Evolutionary conservation across 352 stramenopile genomes (phyloP).

Genomic region (Phytophthora multivora): DNA sequence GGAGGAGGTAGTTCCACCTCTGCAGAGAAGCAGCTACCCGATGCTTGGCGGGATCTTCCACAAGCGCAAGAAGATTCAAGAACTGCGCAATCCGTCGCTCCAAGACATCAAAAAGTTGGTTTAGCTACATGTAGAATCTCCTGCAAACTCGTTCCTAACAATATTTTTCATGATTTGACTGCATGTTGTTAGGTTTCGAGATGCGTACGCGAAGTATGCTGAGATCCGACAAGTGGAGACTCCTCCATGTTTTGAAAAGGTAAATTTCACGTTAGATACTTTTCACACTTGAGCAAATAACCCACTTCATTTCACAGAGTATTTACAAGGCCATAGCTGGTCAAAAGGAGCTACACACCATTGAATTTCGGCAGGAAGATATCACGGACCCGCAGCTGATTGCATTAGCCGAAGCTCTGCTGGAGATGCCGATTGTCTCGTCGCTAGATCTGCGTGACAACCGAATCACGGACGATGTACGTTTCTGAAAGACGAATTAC

Average conservation of each 20-base stretch:
- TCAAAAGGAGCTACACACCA: slow-evolving; percentile 72
- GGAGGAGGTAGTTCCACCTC: background rate
- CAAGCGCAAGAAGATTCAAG: slow-evolving; percentile 82
- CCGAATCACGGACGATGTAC: slow-evolving; percentile 78
- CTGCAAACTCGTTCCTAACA: background rate
- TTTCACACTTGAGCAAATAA: too few species aligned
- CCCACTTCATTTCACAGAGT: slow-evolving; percentile 38
- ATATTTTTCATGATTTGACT: background rate
- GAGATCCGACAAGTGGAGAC: slow-evolving; percentile 64
- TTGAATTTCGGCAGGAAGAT: slow-evolving; percentile 83
- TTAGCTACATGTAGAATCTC: background rate
- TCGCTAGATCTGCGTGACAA: slow-evolving; percentile 81
- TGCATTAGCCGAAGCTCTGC: slow-evolving; percentile 72
- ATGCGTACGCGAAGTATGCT: slow-evolving; percentile 67
- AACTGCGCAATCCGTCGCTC: slow-evolving; percentile 71
- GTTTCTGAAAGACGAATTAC: slow-evolving; percentile 2
- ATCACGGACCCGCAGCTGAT: slow-evolving; percentile 82
- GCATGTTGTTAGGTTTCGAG: slow-evolving; percentile 55
- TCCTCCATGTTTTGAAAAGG: slow-evolving; percentile 74
- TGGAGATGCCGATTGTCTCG: slow-evolving; percentile 81
- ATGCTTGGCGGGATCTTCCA: slow-evolving; percentile 83
- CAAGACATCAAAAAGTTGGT: slow-evolving; percentile 77
- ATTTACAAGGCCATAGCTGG: slow-evolving; percentile 88
- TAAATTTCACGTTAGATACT: slow-evolving; percentile 5
- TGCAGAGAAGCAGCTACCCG: background rate